Evolutionary conservation across 805 yeast genomes (phyloP).

Genomic region (Scheffersomyces coipomensis): DNA sequence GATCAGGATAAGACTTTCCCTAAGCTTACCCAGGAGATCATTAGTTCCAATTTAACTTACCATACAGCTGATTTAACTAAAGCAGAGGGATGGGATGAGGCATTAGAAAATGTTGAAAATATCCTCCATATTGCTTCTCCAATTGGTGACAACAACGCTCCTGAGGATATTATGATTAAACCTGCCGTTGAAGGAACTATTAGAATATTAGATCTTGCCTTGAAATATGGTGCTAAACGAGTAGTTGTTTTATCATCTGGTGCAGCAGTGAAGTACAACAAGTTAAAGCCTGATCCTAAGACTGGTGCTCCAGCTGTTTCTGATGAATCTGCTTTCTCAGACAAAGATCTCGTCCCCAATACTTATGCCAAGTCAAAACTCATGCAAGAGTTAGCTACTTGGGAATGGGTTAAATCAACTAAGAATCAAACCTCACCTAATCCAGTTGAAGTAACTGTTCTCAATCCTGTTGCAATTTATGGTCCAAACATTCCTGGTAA

Average conservation of each 20-base stretch:
- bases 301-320: too few relatives aligned
- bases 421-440: constrained; percentile 1
- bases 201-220: too few relatives aligned
- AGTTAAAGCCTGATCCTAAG: too few relatives aligned
- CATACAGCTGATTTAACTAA: constrained; percentile 7
- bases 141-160: background rate
- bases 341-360: background rate
- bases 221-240: too few relatives aligned
- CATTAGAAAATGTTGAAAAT: constrained; percentile 12
- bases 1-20: background rate
- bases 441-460: constrained; percentile 2
- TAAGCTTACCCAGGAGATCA: too few relatives aligned
- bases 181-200: too few relatives aligned
- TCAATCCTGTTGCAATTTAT: constrained; percentile 5
- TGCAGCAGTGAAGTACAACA: too few relatives aligned
- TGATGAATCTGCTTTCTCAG: too few relatives aligned
- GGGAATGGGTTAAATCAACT: constrained; percentile 7
- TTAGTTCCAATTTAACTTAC: too few relatives aligned
- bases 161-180: too few relatives aligned
- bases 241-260: too few relatives aligned
- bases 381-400: constrained; percentile 5
- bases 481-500: constrained; percentile 7
- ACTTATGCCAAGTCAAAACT: constrained; percentile 7
- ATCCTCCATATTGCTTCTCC: constrained; percentile 10
- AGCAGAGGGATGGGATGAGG: constrained; percentile 12